These are phyloP conservation scores for Iris pallida DNA, from an alignment of 116 monocot genomes.

Conservation along the genomic window DNA sequence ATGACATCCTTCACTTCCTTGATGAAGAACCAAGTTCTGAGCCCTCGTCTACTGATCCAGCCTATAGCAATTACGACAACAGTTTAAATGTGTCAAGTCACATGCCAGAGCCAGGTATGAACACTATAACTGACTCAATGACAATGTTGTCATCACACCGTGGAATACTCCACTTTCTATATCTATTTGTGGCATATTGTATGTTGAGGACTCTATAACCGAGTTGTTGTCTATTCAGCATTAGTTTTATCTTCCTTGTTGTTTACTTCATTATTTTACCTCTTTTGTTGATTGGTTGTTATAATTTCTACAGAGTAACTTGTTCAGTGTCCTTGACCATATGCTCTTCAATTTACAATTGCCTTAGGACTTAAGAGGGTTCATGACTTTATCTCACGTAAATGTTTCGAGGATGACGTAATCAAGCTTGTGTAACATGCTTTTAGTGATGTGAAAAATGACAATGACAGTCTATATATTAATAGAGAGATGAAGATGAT, in stretches of 20 bases:
- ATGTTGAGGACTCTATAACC: neutral
- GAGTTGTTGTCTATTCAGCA: neutral
- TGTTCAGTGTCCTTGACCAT: no score
- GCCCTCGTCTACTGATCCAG: neutral
- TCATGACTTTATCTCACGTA: no score
- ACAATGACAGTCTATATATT: no score
- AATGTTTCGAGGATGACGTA: no score
- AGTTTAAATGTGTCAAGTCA: slow-evolving; percentile 16
- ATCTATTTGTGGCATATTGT: neutral
- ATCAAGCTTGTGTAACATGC: no score
- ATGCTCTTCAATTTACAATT: no score
- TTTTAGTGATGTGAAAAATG: no score
- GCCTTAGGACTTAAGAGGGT: no score
- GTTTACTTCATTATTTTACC: neutral
- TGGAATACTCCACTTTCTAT: neutral
- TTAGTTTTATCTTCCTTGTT: neutral
- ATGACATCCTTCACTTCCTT: slow-evolving; percentile 60
- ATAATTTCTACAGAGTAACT: neutral
- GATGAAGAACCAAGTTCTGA: slow-evolving; percentile 31
- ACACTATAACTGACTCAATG: no score
- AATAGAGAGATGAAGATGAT: no score
- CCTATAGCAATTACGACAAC: slow-evolving; percentile 14
- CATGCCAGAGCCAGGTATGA: slow-evolving; percentile 45
- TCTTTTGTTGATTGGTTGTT: neutral
- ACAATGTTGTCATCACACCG: no score